A percentile compares a stretch with the other conserved stretches of the same genome.
phyloP scores from a whole-genome alignment of 352 stramenopile species.

The Phytophthora macrochlamydospora region DNA sequence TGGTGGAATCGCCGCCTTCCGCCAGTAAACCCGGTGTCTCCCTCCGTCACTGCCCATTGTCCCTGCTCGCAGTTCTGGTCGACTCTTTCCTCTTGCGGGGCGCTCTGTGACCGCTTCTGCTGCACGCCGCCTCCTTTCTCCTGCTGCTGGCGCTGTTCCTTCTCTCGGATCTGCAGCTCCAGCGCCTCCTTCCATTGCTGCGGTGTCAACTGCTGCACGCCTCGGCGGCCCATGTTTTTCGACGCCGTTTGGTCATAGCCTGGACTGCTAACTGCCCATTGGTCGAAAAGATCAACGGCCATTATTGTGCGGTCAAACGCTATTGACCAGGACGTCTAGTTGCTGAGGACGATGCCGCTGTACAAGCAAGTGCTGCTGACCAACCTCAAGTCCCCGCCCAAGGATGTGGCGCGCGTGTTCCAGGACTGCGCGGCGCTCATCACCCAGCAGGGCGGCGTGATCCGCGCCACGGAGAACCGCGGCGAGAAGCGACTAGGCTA shows the following conservation, averaged over 20 bases:
- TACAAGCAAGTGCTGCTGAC: conserved; percentile 91
- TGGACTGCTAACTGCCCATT: conserved; percentile 10
- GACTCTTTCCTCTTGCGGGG: conserved; percentile 11
- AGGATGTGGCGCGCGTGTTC: conserved; percentile 83
- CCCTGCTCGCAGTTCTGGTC: conserved; percentile 5
- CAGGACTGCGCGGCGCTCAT: conserved; percentile 82
- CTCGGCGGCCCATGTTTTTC: conserved; percentile 25
- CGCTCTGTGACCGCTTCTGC: conserved; percentile 26
- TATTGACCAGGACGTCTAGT: too few species aligned
- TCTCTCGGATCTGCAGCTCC: conserved; percentile 57
- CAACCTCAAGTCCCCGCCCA: conserved; percentile 87
- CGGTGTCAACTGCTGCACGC: conserved; percentile 44
- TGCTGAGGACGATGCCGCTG: conserved; percentile 61
- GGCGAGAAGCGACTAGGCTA: conserved; percentile 85
- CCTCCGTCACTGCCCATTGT: neutral
- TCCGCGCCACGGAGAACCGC: conserved; percentile 80
- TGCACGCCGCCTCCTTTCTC: neutral
- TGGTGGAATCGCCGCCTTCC: conserved; percentile 6
- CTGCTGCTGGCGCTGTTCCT: conserved; percentile 27
- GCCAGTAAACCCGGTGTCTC: neutral
- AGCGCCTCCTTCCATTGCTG: conserved; percentile 51
- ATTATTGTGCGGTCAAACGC: neutral
- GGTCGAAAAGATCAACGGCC: conserved; percentile 28
- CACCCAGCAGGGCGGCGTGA: conserved; percentile 69
- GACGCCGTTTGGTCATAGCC: conserved; percentile 4